phyloP scores from a whole-genome alignment of 805 yeast genomes.

The Lipomyces anomalus region DNA sequence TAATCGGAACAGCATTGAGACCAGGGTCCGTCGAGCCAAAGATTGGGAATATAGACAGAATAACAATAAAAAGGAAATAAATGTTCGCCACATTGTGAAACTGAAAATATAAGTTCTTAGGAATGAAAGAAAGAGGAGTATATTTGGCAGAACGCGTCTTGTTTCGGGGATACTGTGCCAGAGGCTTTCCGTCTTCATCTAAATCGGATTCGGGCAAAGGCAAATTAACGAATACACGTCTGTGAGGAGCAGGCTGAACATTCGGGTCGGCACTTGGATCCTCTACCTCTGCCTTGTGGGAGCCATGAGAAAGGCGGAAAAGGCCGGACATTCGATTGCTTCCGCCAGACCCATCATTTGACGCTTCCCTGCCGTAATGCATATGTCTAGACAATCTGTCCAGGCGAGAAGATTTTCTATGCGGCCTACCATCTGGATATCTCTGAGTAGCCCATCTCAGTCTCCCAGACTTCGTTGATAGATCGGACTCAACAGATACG shows the following conservation, averaged over 20 bases:
- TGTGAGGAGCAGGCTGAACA: slow-evolving; percentile 15
- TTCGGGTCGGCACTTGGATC: neutral
- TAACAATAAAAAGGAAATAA: slow-evolving; percentile 72
- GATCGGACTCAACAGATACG: too few species aligned
- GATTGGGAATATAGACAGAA: slow-evolving; percentile 56
- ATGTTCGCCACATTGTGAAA: slow-evolving; percentile 86
- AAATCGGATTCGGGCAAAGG: slow-evolving; percentile 43
- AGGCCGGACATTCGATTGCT: neutral
- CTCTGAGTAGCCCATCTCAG: slow-evolving; percentile 24
- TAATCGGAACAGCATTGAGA: slow-evolving; percentile 71
- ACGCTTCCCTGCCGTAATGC: neutral
- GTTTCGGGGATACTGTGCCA: slow-evolving; percentile 67
- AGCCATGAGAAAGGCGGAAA: neutral
- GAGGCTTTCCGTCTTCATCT: slow-evolving; percentile 54
- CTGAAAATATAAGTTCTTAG: slow-evolving; percentile 75
- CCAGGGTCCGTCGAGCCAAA: slow-evolving; percentile 73
- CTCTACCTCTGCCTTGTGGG: neutral
- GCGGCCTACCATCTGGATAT: slow-evolving; percentile 12
- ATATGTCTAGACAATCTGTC: slow-evolving; percentile 16
- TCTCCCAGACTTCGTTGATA: slow-evolving; percentile 1
- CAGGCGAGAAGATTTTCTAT: slow-evolving; percentile 16
- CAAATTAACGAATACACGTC: slow-evolving; percentile 47
- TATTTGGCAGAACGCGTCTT: slow-evolving; percentile 94
- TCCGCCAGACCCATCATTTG: neutral
- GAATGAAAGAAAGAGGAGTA: slow-evolving; percentile 82